These are phyloP conservation scores for Aquanectria penicillioides DNA, from an alignment of 2,329 filamentous ascomycete species.

Conservation along the genomic window DNA sequence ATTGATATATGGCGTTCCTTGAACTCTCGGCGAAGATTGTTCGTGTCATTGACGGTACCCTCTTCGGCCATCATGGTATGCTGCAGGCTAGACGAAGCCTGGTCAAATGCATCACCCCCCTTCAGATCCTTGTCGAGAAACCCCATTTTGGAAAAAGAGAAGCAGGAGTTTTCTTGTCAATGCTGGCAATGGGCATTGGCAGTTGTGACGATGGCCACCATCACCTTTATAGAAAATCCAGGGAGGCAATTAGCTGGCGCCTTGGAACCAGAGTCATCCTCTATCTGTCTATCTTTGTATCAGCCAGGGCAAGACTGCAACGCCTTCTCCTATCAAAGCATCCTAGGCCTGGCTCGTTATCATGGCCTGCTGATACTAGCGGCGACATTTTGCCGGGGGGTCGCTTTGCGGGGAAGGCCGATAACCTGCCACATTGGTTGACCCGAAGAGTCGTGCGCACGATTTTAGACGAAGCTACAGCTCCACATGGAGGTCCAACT, in stretches of 20 bases:
- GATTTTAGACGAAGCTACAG: neutral
- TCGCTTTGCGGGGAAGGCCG: neutral
- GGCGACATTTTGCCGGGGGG: too few species aligned
- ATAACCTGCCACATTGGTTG: too few species aligned
- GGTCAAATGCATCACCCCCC: neutral
- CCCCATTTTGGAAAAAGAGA: neutral
- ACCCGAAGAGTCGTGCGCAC: neutral
- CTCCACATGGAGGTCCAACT: slow-evolving; percentile 15
- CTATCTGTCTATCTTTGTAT: neutral
- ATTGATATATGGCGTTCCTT: slow-evolving; percentile 66
- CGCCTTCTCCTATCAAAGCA: neutral
- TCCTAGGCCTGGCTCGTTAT: neutral
- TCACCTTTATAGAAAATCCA: neutral
- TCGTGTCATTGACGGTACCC: neutral
- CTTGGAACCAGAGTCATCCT: too few species aligned
- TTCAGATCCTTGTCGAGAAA: neutral
- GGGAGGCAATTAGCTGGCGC: too few species aligned
- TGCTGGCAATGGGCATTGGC: neutral
- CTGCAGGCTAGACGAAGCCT: neutral
- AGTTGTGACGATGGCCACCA: neutral
- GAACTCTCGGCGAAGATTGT: slow-evolving; percentile 58
- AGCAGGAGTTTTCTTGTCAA: neutral
- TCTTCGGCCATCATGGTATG: neutral
- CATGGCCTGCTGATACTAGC: neutral
- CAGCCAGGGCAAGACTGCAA: too few species aligned